Percentiles rank a stretch among this genome's conserved stretches.
Conservation (phyloP, 2,329 filamentous ascomycete genomes). For the Nigrospora sphaerica region DNA sequence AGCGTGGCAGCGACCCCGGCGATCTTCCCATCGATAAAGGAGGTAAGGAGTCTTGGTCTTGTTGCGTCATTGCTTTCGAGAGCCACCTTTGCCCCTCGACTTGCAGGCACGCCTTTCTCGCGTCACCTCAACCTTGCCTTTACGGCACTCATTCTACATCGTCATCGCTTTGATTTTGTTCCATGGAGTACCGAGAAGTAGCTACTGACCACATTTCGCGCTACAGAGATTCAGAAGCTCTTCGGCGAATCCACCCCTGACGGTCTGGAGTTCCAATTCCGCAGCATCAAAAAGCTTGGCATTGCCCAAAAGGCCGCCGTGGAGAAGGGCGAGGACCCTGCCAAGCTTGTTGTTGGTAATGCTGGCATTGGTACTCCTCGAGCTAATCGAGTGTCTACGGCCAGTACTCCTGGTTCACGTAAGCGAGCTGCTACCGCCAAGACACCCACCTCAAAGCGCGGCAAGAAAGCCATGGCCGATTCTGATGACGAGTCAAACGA, state of each 20-base stretch:
- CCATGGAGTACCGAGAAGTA: too few species aligned
- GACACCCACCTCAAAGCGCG: slow-evolving; percentile 4
- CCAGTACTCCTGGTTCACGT: background rate
- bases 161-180: too few species aligned
- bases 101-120: too few species aligned
- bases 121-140: background rate
- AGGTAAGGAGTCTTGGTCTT: slow-evolving; percentile 17
- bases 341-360: slow-evolving; percentile 15
- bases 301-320: slow-evolving; percentile 37
- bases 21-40: slow-evolving; percentile 24
- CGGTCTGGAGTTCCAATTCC: slow-evolving; percentile 56
- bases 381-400: background rate
- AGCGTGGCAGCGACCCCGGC: slow-evolving; percentile 23
- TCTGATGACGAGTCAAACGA: slow-evolving; percentile 15
- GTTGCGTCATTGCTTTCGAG: too few species aligned
- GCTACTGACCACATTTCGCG: background rate
- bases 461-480: slow-evolving; percentile 2
- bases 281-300: slow-evolving; percentile 45
- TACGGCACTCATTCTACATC: background rate
- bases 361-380: background rate
- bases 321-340: slow-evolving; percentile 37
- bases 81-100: too few species aligned
- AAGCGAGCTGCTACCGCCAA: slow-evolving; percentile 3
- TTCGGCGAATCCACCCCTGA: slow-evolving; percentile 52
- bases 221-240: slow-evolving; percentile 49